Base-by-base conservation (phyloP, 345 rosid genomes). In the Populus euphratica region DNA sequence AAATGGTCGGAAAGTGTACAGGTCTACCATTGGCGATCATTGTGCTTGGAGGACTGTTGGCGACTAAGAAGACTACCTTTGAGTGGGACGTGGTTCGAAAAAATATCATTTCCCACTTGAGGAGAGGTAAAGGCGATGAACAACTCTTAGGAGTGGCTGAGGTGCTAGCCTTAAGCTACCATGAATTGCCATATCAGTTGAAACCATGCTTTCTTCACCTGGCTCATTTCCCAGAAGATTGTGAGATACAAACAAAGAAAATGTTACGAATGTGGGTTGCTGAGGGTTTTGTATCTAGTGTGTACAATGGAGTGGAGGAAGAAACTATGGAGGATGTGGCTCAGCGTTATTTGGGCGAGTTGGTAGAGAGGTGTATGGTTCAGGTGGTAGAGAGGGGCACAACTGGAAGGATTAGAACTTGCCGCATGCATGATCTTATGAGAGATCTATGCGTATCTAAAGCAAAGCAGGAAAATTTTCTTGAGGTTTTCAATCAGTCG, bases 211-310 rank as follows among this genome's bases (percentile, higher is more conserved):
- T 86, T 65, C 77, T 81, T 27, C 81, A 86, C 33, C 50, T 84
- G 35, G 79, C 25, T 5, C 80, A 77, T 67, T 86, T 83, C 59
- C 87, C 85, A 0, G 75, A 77, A 43, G 85, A 87, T 74, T 77
- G 39, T 21, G 83, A 81, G 7, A 88, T 90, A 76, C 80, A 82
- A 1, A 62, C 65, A 0, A 84, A 76, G 41, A 84, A 80, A 41
- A 63, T 90, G 69, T 67, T 88, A 56, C 75, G 52, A 31, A 80
- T 86, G 76, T 90, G 88, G 92, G 73, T 84, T 20, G 88, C 87
- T 6, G 86, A 86, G 73, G 92, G 92, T 27, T 64, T 89, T 56
- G 73, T 87, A 25, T 18, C 78, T 3, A 66, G 17, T n/a, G 31
- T 36, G 9, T 35, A 44, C 64, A 33, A 56, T 3, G 64, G 35